Percentiles rank a stretch among this genome's conserved stretches.
Evolutionary conservation across 2,329 filamentous ascomycete species (phyloP).

Genomic region (Hymenoscyphus scutula): DNA sequence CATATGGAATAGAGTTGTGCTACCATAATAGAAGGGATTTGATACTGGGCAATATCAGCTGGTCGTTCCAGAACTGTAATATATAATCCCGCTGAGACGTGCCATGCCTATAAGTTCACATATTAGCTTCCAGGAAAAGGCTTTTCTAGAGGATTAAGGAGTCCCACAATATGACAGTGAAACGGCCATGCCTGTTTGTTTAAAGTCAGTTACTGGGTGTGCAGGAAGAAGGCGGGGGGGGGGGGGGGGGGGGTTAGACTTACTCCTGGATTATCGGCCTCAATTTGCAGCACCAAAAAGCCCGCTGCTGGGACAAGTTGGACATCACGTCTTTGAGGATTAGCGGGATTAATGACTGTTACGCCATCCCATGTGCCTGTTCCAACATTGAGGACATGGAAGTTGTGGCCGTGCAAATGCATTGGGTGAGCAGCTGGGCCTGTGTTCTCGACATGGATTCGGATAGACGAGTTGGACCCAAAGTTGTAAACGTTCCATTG

Average conservation of each 20-base stretch:
- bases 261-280: slow-evolving; percentile 51
- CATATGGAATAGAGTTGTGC: neutral
- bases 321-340: slow-evolving; percentile 53
- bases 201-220: too few species aligned
- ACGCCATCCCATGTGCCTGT: slow-evolving; percentile 30
- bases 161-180: slow-evolving; percentile 50
- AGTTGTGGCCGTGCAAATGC: slow-evolving; percentile 67
- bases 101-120: too few species aligned
- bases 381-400: slow-evolving; percentile 60
- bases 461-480: slow-evolving; percentile 6
- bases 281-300: slow-evolving; percentile 46
- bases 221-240: too few species aligned
- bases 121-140: too few species aligned
- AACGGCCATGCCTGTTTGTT: slow-evolving; percentile 53
- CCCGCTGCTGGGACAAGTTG: slow-evolving; percentile 43
- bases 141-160: too few species aligned
- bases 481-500: slow-evolving; percentile 13
- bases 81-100: slow-evolving; percentile 42
- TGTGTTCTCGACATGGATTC: slow-evolving; percentile 52
- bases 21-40: neutral
- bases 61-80: slow-evolving; percentile 38
- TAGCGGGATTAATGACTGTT: slow-evolving; percentile 42
- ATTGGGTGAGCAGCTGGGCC: slow-evolving; percentile 57
- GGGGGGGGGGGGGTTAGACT: too few species aligned
- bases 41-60: slow-evolving; percentile 38